Base-by-base conservation (phyloP, 805 yeast species). In the Candida glaebosa region DNA sequence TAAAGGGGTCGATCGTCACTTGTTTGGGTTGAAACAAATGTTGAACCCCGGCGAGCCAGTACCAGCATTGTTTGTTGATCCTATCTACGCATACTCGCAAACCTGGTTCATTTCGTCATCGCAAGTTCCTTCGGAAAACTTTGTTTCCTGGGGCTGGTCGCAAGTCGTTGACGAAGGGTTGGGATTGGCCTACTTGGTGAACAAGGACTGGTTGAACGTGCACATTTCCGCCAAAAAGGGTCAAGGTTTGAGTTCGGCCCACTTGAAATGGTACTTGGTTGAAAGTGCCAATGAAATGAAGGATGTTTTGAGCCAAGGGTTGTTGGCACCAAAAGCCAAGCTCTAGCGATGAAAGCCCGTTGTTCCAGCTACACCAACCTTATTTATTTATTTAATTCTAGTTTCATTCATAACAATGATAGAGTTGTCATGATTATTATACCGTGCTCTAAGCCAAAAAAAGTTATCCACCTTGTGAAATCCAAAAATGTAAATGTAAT, bases 111-210 rank as follows among this genome's bases (percentile, higher is more conserved):
- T 91, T 39, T 85, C 95, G 15, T 81, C 96, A 2, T 88, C 96
- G 1, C 98, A 91, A 65, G 73, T 91, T 50, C 84, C 93, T 6
- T 84, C 95, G 4, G 73, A 69, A 49, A 73, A 72, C 63, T 87
- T 88, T 66, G 88, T 88, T 60, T 90, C 95, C 34, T 91, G 90
- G 75, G 99, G 99, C 25, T 91, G 89, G 87, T 79, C 96, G 15
- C 96, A 95, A 62, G 98, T 93, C 38, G 81, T 85, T 53, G 96
- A 90, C 57, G 87, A 84, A 46, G 99, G 99, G 6, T 82, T 86
- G 55, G 99, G 98, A 5, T 75, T 87, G 48, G 97, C 96, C 6
- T 91, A 91, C 71, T 87, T 89, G 87, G 75, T 91, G 56, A 89
- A 87, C 72, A 78, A 79, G 45, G 84, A 90, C 52, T 83, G 86